Conservation (phyloP, 805 yeast species). For the Ogataea methylovora region DNA sequence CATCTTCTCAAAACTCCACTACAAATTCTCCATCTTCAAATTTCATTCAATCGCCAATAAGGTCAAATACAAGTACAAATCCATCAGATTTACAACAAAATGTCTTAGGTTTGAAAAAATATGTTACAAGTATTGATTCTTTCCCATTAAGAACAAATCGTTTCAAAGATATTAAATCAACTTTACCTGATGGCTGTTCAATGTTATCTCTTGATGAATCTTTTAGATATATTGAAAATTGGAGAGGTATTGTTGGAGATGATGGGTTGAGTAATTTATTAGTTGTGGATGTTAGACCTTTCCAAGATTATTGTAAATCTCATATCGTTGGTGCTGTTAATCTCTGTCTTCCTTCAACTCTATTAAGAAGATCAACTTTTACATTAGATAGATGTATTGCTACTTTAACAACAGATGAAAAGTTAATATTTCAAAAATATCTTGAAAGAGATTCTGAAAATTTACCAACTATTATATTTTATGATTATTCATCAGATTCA, state of each 20-base stretch:
- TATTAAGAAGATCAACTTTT: constrained; percentile 69
- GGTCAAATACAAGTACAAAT: no score
- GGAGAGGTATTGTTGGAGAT: constrained; percentile 12
- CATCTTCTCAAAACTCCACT: no score
- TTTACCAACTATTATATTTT: constrained; percentile 39
- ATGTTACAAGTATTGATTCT: constrained; percentile 9
- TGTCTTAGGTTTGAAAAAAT: no score
- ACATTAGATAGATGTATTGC: constrained; percentile 54
- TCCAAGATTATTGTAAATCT: constrained; percentile 55
- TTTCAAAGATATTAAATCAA: constrained; percentile 14
- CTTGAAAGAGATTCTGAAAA: constrained; percentile 21
- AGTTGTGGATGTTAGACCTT: constrained; percentile 76
- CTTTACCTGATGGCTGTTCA: constrained; percentile 16
- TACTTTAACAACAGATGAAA: constrained; percentile 50
- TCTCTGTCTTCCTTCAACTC: constrained; percentile 84
- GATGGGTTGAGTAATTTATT: constrained; percentile 28
- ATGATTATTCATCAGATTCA: constrained; percentile 37
- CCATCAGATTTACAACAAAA: no score
- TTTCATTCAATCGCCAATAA: no score
- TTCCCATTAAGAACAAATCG: constrained; percentile 12
- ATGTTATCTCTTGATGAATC: constrained; percentile 12
- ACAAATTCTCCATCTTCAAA: no score
- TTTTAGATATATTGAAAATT: constrained; percentile 8
- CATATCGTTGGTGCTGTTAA: constrained; percentile 61
- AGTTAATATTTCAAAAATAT: constrained; percentile 30